Base-by-base conservation (phyloP, 306 rosid genomes). In the Glycine soja region DNA sequence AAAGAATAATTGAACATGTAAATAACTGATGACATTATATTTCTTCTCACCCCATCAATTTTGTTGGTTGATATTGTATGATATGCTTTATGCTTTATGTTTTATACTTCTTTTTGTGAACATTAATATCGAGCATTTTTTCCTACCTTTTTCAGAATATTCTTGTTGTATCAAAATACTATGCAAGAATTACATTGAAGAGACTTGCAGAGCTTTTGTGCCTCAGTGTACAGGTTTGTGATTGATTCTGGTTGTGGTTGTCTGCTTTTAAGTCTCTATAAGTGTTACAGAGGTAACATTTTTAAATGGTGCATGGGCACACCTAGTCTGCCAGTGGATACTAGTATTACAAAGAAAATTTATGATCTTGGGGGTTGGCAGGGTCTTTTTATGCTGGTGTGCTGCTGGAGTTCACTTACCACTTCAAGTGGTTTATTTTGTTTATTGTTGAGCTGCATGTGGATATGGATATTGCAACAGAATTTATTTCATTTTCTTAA, bases 1-100 rank as follows among this genome's bases (percentile, higher is more conserved):
- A 90, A 81, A 88, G 98, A 85, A 89, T 94, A 66, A 94, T 94
- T 45, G 97, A 94, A 79, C 98, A 94, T 84, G 98, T 94, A 83
- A 54, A 78, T 80, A 13, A 63, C 47, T 63, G 59, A 9, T 66
- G 3, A 47, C n/a, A 6, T 72, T 66, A 10, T 46, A 68, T 46
- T 71, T 59, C 32, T 72, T 61, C 18, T 16, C 69, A 48, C 16
- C 30, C 70, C 34, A 63, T 53, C 47, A 64, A 59, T 73, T 80
- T 72, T 24, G 46, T 66, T 24, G 47, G 65, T 52, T 38, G 36
- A 45, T 76, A 59, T 57, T 34, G 15, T 65, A 16, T 34, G 67
- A 34, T 36, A 73, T 45, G 83, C n/a, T 65, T 79, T 36, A 73
- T 45, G 83, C n/a, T 65, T 79, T 74, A 42, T 75, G 54, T 67